These are phyloP conservation scores for Heritiera littoralis DNA, from an alignment of 345 rosid species.

Conservation along the genomic window DNA sequence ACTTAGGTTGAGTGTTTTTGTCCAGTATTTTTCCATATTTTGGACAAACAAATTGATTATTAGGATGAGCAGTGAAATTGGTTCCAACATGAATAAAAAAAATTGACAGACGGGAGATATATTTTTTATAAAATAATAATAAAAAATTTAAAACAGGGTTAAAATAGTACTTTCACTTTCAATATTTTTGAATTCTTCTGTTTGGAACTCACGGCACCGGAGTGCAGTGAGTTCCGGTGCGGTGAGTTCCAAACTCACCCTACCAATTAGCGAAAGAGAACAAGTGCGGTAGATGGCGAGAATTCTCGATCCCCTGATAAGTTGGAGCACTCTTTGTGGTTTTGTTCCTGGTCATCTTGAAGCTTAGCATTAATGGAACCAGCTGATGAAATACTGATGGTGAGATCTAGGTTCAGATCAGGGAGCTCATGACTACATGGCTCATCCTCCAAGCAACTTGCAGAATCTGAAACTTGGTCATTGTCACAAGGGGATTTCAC, in stretches of 20 bases:
- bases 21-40: neutral
- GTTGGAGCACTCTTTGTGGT: neutral
- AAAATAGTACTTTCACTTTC: too few relatives aligned
- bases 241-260: too few relatives aligned
- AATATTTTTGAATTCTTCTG: too few relatives aligned
- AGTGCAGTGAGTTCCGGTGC: too few relatives aligned
- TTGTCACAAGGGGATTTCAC: conserved; percentile 2
- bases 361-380: neutral
- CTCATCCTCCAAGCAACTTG: conserved; percentile 39
- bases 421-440: conserved; percentile 29
- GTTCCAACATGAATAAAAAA: too few relatives aligned
- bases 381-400: conserved; percentile 15
- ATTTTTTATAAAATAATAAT: too few relatives aligned
- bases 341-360: neutral
- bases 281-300: conserved; percentile 11
- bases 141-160: too few relatives aligned
- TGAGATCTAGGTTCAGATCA: conserved; percentile 50
- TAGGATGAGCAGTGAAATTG: too few relatives aligned
- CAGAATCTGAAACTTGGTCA: conserved; percentile 41
- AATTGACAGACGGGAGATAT: too few relatives aligned
- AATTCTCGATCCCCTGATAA: neutral
- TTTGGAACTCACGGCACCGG: too few relatives aligned
- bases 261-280: conserved; percentile 13
- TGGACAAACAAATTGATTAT: neutral
- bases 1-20: neutral